Evolutionary conservation across 345 rosid species (phyloP), one percentile per base, ranked within the genome.

Genomic region (Lenwebbia sp.): DNA sequence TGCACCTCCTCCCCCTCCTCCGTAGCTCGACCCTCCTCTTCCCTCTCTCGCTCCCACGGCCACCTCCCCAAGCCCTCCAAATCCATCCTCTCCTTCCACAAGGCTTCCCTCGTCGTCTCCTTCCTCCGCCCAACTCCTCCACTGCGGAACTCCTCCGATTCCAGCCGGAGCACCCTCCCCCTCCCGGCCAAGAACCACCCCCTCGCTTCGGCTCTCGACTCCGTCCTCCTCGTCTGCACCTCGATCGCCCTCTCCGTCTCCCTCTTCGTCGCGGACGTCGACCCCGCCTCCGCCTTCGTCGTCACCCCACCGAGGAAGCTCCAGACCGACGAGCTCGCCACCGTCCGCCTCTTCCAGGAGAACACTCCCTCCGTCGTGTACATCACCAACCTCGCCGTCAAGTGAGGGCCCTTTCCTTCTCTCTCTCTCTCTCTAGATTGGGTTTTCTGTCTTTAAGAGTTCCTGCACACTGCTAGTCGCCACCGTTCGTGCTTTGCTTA

Each of bases 281-380:
- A 88, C 51, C 84, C 94, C 1, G 95, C 96, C 50, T 88, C 94
- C 5, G 97, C 98, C 50, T 95, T 97, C 85, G 96, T 97, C 21
- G 93, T 93, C 85, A 87, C 93, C 40, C 75, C 95, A 15, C 95
- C 93, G 3, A 91, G 96, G 86, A 95, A 95, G 88, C 90, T 95
- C 84, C 98, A 93, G 91, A 54, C 95, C 65, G 96, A 97, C 88
- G 99, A 95, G 87, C 95, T 97, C 86, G 98, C 98, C 28, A 94
- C 98, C 2, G 99, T 97, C 88, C 94, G 96, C 52, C 93, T 97
- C 86, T 97, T 97, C 84, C 95, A 93, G 85, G 98, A 95, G 90
- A 97, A 96, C 87, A 97, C 99, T 87, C 98, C 99, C n/a, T 96
- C 98, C 54, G 99, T 97, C 26, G 98, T 97, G 56, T 94, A 96